These are phyloP conservation scores for Botrytis deweyae DNA, from an alignment of 2,329 filamentous ascomycete species.

Conservation along the genomic window DNA sequence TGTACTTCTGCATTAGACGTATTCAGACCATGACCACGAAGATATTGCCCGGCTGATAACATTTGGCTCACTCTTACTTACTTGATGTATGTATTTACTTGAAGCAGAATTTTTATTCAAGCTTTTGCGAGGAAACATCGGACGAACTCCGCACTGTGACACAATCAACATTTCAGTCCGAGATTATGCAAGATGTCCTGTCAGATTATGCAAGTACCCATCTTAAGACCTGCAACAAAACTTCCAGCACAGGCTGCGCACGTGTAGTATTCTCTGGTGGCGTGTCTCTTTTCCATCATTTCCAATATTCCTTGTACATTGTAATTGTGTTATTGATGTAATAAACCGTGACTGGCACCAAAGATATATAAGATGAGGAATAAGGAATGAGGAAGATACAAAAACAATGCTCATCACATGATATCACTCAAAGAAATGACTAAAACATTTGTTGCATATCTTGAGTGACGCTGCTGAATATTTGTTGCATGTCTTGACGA, in stretches of 20 bases:
- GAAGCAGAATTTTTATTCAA: not conserved
- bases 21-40: not conserved
- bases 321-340: not conserved
- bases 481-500: conserved; percentile 15
- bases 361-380: not conserved
- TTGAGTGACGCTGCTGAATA: conserved; percentile 12
- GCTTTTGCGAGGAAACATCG: not conserved
- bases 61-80: not conserved
- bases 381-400: not conserved
- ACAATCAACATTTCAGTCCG: not conserved
- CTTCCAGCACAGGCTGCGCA: not conserved
- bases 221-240: conserved; percentile 18
- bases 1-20: too few relatives aligned
- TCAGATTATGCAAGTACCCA: conserved; percentile 11
- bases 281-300: not conserved
- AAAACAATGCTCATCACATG: not conserved
- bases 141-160: not conserved
- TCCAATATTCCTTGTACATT: not conserved
- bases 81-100: not conserved
- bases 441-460: conserved; percentile 22
- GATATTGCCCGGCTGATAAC: not conserved
- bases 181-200: conserved; percentile 9
- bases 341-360: not conserved
- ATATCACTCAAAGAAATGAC: not conserved
- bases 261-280: not conserved